Evolutionary conservation across 2,329 filamentous ascomycete genomes (phyloP).

Genomic region (Clonostachys chloroleuca): DNA sequence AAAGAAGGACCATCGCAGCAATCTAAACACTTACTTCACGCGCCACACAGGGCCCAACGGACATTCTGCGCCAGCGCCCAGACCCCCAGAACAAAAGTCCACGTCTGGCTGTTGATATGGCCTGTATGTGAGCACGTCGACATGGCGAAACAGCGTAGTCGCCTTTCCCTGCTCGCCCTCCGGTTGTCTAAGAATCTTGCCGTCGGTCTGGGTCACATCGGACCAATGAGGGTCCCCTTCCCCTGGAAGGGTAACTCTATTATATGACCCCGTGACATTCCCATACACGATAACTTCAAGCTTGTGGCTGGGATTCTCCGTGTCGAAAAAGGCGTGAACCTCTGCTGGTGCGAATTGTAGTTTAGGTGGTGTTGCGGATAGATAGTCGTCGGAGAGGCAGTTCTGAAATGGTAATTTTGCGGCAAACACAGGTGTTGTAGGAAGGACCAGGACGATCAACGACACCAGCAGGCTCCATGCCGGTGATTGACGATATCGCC

Average conservation of each 20-base stretch:
- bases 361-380: constrained; percentile 48
- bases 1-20: background rate
- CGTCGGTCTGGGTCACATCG: constrained; percentile 54
- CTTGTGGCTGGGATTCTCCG: constrained; percentile 51
- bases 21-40: constrained; percentile 28
- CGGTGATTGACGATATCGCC: constrained; percentile 5
- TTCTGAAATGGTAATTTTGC: constrained; percentile 78
- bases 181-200: constrained; percentile 72
- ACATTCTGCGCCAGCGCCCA: constrained; percentile 50
- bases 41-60: constrained; percentile 73
- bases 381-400: constrained; percentile 64
- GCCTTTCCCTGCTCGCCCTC: constrained; percentile 48
- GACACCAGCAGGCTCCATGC: constrained; percentile 15
- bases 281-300: constrained; percentile 82
- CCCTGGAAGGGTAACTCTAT: constrained; percentile 52
- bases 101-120: constrained; percentile 37
- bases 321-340: constrained; percentile 71
- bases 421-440: constrained; percentile 44
- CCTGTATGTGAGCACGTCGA: constrained; percentile 72
- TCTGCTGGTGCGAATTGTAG: constrained; percentile 78
- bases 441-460: constrained; percentile 29
- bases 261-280: constrained; percentile 76
- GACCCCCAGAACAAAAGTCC: constrained; percentile 63
- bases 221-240: constrained; percentile 56
- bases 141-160: constrained; percentile 68